phyloP scores from a whole-genome alignment of 1,139 yeast species.

The Diutina mesorugosa region DNA sequence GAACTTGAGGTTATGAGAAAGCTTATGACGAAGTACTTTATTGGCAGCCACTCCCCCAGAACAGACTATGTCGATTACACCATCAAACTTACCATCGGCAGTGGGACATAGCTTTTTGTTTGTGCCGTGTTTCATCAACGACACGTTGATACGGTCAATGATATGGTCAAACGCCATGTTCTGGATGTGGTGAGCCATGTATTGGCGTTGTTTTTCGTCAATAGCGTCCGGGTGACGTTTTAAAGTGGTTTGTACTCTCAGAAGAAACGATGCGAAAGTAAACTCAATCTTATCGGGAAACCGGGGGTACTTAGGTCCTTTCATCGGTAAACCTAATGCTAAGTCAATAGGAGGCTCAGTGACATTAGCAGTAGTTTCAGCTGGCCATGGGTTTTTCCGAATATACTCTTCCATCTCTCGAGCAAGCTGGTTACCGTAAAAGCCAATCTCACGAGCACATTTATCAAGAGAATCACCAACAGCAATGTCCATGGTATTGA shows the following conservation, averaged over 20 bases:
- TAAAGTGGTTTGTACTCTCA: neutral
- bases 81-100: slow-evolving; percentile 23
- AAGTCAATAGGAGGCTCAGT: slow-evolving; percentile 8
- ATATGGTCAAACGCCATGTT: slow-evolving; percentile 60
- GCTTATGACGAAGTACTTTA: slow-evolving; percentile 35
- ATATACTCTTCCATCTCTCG: slow-evolving; percentile 61
- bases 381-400: slow-evolving; percentile 11
- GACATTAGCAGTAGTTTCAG: too few relatives aligned
- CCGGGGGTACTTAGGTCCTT: slow-evolving; percentile 4
- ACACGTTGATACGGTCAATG: slow-evolving; percentile 45
- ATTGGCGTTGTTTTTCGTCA: slow-evolving; percentile 13
- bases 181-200: slow-evolving; percentile 55
- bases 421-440: slow-evolving; percentile 76
- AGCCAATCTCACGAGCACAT: slow-evolving; percentile 77
- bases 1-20: slow-evolving; percentile 15
- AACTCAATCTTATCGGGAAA: slow-evolving; percentile 32
- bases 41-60: slow-evolving; percentile 96
- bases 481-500: slow-evolving; percentile 77
- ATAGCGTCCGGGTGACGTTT: slow-evolving; percentile 4
- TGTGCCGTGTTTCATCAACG: slow-evolving; percentile 25
- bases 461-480: slow-evolving; percentile 91
- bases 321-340: slow-evolving; percentile 19
- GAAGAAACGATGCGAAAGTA: slow-evolving; percentile 67
- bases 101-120: slow-evolving; percentile 4
- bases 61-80: slow-evolving; percentile 51